Conservation (phyloP, 129 eudicot species). For the Scalesia atractyloides region DNA sequence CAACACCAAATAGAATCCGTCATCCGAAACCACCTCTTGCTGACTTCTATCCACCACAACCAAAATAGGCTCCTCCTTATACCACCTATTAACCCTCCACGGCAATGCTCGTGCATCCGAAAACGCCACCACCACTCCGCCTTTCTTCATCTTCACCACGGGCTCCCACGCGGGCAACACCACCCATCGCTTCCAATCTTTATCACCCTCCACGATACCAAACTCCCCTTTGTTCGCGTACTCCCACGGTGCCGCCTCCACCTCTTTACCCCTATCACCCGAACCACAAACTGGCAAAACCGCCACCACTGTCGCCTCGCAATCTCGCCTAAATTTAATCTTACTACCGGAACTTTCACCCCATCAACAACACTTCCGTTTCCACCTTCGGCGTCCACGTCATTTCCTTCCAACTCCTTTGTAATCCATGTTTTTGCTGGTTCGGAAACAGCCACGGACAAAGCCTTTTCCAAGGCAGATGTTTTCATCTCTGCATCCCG, state of each 20-base stretch:
- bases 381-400: constrained; percentile 30
- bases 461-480: constrained; percentile 51
- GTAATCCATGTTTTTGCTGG: constrained; percentile 36
- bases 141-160: constrained; percentile 50
- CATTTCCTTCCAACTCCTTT: constrained; percentile 56
- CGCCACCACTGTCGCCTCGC: constrained; percentile 63
- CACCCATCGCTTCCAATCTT: constrained; percentile 78
- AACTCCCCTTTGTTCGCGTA: constrained; percentile 53
- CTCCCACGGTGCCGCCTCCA: constrained; percentile 82
- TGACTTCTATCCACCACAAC: constrained; percentile 72
- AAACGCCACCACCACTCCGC: constrained; percentile 79
- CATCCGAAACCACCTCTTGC: constrained; percentile 55
- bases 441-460: constrained; percentile 53
- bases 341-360: constrained; percentile 74
- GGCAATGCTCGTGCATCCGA: constrained; percentile 72
- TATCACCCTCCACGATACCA: constrained; percentile 73
- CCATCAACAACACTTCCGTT: constrained; percentile 28
- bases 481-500: constrained; percentile 34
- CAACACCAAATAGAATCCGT: constrained; percentile 62
- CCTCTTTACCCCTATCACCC: constrained; percentile 48
- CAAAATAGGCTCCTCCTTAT: constrained; percentile 64
- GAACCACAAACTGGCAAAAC: constrained; percentile 74
- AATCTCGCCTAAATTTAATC: constrained; percentile 71
- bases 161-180: constrained; percentile 86
- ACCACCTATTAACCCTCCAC: constrained; percentile 69